phyloP scores from a whole-genome alignment of 148 eudicot species.

The Nepenthes mirabilis region DNA sequence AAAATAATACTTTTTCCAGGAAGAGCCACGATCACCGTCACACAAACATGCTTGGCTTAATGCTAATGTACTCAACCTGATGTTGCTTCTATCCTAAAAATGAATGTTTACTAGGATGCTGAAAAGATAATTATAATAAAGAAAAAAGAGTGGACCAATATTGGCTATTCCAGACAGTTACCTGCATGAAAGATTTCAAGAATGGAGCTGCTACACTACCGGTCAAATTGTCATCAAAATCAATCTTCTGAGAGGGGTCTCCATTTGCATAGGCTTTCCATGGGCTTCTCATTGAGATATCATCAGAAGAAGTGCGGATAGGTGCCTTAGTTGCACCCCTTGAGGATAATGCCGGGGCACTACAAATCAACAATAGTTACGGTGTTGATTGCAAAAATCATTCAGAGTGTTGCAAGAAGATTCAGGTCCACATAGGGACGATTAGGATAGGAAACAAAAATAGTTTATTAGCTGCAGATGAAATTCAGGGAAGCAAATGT shows the following conservation, averaged over 20 bases:
- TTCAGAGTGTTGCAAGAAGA: too few relatives aligned
- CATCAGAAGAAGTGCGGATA: constrained; percentile 25
- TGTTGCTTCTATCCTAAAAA: too few relatives aligned
- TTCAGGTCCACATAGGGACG: too few relatives aligned
- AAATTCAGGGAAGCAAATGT: neutral
- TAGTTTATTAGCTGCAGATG: neutral
- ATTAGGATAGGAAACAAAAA: too few relatives aligned
- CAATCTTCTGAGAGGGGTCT: constrained; percentile 51
- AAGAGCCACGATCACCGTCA: neutral
- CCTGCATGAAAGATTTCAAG: constrained; percentile 90
- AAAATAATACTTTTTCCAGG: neutral
- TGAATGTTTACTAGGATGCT: neutral
- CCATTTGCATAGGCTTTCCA: constrained; percentile 56
- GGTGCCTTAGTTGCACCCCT: constrained; percentile 56
- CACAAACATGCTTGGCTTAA: neutral
- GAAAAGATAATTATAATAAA: neutral
- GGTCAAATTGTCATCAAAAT: constrained; percentile 59
- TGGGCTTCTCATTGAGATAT: constrained; percentile 51
- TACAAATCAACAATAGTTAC: constrained; percentile 9
- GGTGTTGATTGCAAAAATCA: too few relatives aligned
- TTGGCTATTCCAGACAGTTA: constrained; percentile 11
- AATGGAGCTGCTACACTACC: constrained; percentile 84
- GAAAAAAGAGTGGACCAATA: neutral
- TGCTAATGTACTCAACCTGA: too few relatives aligned
- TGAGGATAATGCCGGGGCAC: constrained; percentile 86